Base-by-base conservation (phyloP, 768 basidiomycete genomes). In the Pilatotrama ljubarskyi region DNA sequence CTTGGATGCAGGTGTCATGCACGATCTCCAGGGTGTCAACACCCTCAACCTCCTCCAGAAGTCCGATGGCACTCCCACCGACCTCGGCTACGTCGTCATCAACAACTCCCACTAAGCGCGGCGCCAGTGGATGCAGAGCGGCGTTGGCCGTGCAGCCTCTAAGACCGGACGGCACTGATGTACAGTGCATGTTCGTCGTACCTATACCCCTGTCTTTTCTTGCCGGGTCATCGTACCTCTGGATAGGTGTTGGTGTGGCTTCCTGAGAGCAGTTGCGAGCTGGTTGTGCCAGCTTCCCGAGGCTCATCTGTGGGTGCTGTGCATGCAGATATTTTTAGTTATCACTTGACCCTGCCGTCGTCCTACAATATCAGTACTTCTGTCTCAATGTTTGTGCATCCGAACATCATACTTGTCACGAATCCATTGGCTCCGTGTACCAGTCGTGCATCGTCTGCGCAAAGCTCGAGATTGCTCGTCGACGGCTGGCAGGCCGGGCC, bases 21-120 rank as follows among this genome's bases (percentile, higher is more conserved):
- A 76, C 38, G 71, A 83, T 61, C 75, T 87, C 76, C 72, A 75
- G 48, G 78, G 80, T 50, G 87, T 92, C 65, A 83, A 85, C 74
- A 58, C 68, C 10, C 66, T 70, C 29, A 85, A 91, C 69, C 65
- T 73, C 35, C 76, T 93, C 40, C 77, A 91, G 74, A 69, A 58
- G 18, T 22, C 59, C 24, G 70, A 75, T 52, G 80, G 80, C 38
- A 43, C 65, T 25, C 87, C 85, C 24, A 89, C 77, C 20, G 64
- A 61, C 0, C 82, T 92, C 26, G 90, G 81, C 32, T 57, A 68
- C 14, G 51, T 59, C 35, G 87, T 84, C 77, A 76, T 87, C 68
- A 72, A 68, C 55, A 58, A 64, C 58, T 50, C 58, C 46, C 44
- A 53, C 46, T 62, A 61, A 46, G 17, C 35, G 18, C 32, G 24